phyloP scores from a whole-genome alignment of 176 grass and related monocot species.

The Carex cristatella region DNA sequence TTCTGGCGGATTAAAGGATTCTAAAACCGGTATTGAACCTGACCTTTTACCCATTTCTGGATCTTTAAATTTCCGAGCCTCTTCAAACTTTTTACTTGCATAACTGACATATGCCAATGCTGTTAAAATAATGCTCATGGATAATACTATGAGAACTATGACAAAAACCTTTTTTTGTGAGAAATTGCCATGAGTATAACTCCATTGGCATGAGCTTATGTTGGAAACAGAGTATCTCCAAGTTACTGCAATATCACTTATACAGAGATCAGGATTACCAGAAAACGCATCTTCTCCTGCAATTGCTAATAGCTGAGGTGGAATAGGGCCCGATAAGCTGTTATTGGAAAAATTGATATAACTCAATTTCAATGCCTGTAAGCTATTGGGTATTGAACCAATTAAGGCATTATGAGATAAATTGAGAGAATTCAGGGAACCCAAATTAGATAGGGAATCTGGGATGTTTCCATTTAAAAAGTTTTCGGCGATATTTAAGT shows the following conservation, averaged over 20 bases:
- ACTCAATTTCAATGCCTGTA: constrained; percentile 67
- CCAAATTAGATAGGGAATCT: constrained; percentile 38
- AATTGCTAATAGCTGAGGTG: constrained; percentile 56
- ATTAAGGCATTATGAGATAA: constrained; percentile 71
- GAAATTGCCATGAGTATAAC: constrained; percentile 23
- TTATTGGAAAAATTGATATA: constrained; percentile 76
- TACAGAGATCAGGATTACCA: constrained; percentile 64
- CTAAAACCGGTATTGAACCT: constrained; percentile 47
- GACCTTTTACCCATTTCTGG: constrained; percentile 28
- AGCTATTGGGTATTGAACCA: constrained; percentile 56
- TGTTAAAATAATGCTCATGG: constrained; percentile 42
- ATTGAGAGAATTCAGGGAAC: constrained; percentile 59
- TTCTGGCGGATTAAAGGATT: constrained; percentile 55
- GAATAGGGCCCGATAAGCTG: constrained; percentile 69
- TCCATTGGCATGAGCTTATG: constrained; percentile 51
- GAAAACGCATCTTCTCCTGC: constrained; percentile 65
- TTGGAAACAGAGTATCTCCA: constrained; percentile 31
- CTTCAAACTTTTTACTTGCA: constrained; percentile 67
- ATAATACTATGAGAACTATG: constrained; percentile 38
- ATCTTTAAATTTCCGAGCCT: constrained; percentile 33
- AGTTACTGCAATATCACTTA: constrained; percentile 29
- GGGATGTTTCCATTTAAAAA: constrained; percentile 56
- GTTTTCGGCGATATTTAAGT: constrained; percentile 79
- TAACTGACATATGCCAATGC: constrained; percentile 55
- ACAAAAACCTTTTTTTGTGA: constrained; percentile 31